Evolutionary conservation across 345 rosid genomes (phyloP), one percentile per base, ranked within the genome.

Genomic region (Nasturtium officinale): DNA sequence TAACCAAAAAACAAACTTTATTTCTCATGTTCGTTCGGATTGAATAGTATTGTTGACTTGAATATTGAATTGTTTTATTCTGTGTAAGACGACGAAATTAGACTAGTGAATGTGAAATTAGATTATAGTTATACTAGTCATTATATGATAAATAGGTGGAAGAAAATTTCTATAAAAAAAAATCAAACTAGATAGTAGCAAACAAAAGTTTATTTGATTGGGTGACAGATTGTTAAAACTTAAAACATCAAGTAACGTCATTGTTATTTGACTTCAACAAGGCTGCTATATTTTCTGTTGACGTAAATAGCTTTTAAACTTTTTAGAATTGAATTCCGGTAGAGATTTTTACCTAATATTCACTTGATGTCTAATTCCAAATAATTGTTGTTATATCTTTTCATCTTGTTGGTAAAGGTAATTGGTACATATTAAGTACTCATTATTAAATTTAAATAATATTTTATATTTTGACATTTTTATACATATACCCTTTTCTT

Each of bases 211-310:
- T 23, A 21, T 23, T 52, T 35, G 40, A 35, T 54, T 50, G 40
- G 21, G 51, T 9, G 59, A 47, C 9, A 65, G 5, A 74, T 59
- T 38, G 20, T 59, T 58, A 26, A 67, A 59, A 58, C 10, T 59
- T 58, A 26, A 67, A 59, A 58, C 11, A 67, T 51, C 21, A 67
- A 67, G 33, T 10, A 67, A 67, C 78, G 78, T 75, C 78, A 60
- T 16, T 51, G 55, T 43, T 60, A 51, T 51, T 67, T 75, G 78
- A 67, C 73, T 51, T 67, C 38, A 46, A 60, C 48, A 60, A 74
- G 78, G 78, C 67, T 74, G 78, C 67, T 58, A 29, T 65, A 16
- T 5, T 17, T 66, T 58, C 45, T 45, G 1, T 28, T 42, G 61
- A 28, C 52, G 16, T 28, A 13, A 9, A 26, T 42, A 61, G 17